Conservation (phyloP, 2,329 filamentous ascomycete species). For the Hypoxylon sp. region DNA sequence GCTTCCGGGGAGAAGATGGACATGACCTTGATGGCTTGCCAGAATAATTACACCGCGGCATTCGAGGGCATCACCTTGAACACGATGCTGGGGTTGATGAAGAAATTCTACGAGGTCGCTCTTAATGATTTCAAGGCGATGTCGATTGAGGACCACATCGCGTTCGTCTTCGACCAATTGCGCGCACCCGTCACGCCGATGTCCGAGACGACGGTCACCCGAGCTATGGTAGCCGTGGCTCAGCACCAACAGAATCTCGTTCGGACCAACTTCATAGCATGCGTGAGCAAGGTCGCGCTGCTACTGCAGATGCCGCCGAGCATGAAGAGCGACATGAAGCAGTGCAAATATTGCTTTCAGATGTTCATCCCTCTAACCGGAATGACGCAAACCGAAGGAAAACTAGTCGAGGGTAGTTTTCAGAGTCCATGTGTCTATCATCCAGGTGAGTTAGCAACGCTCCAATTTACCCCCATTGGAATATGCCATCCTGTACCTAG, state of each 20-base stretch:
- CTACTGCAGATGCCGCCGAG: neutral
- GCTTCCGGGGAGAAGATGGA: neutral
- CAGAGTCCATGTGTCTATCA: constrained; percentile 13
- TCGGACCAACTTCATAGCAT: constrained; percentile 2
- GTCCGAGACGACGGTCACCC: neutral
- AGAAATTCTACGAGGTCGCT: neutral
- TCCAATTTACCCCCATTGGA: too few species aligned
- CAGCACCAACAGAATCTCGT: constrained; percentile 7
- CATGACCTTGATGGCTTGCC: neutral
- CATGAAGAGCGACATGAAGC: neutral
- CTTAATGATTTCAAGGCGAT: constrained; percentile 18
- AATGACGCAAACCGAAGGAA: neutral
- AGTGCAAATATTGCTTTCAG: constrained; percentile 16
- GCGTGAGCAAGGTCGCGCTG: constrained; percentile 3
- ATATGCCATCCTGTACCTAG: neutral
- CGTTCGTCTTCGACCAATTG: constrained; percentile 1
- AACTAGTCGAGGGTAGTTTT: neutral
- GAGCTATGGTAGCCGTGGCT: constrained; percentile 3
- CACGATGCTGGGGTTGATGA: constrained; percentile 10
- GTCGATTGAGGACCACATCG: constrained; percentile 16
- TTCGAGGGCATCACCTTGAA: neutral
- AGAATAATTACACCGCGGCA: neutral
- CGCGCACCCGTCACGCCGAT: neutral
- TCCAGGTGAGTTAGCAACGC: too few species aligned
- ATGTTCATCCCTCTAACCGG: neutral